Base-by-base conservation (phyloP, 371 early-diverging fungal species). In the Agmasoma carcini region DNA sequence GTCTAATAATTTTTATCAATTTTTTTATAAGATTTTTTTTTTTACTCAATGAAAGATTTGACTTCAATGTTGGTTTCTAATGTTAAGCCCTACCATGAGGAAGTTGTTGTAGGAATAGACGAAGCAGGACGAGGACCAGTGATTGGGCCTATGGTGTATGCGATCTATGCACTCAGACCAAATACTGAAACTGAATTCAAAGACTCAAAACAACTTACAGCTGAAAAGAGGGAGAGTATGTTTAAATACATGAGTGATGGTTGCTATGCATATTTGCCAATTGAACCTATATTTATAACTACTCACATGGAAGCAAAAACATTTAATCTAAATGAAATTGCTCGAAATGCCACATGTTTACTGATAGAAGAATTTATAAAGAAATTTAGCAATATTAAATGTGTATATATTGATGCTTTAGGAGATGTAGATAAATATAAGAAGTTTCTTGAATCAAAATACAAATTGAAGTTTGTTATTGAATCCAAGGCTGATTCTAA, bases 121-220 rank as follows among this genome's bases (percentile, higher is more conserved):
- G 96, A 98, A 65, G 99, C 96, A 11, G 99, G 99, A 12, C 75
- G 96, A 37, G 99, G 99, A 0, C 96, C 99, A 2, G 91, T 94
- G 2, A 77, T 96, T 0, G 88, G 86, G 1, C 61, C 65, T 11
- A 59, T 76, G 61, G 77, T 76, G 7, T 76, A 74, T 63, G 60
- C 60, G 2, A 38, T 55, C 2, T 48, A 68, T 27, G 54, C 65
- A 38, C 17, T 46, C n/a, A 20, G 36, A 33, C 44, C 45, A 17
- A 22, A 14, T 37, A 29, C 17, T 2, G 31, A 23, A 15, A 36
- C 12, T 20, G 29, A 45, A 15, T 68, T 60, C 49, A 69, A 59
- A 22, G 76, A 76, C 52, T 76, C 76, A 37, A 76, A 76, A 60
- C 29, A 41, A 38, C 40, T 71, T 23, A 53, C 84, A 81, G 49